Conservation (phyloP, 2,329 filamentous ascomycete species). For the Colletotrichum eleusines region DNA sequence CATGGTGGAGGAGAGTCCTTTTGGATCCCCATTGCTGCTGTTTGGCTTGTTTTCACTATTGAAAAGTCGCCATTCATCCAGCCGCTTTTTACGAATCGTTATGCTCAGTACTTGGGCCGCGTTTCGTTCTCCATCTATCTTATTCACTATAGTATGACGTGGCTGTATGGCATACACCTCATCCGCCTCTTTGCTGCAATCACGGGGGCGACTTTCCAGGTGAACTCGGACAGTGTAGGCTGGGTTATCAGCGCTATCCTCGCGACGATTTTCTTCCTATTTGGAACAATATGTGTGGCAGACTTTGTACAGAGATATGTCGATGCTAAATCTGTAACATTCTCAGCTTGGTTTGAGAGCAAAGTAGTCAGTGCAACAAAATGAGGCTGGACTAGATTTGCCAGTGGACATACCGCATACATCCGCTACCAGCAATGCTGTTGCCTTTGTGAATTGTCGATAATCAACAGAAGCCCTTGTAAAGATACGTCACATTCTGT, state of each 20-base stretch:
- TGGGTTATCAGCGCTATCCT: slow-evolving; percentile 4
- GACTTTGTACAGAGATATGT: slow-evolving; percentile 30
- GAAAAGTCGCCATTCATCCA: slow-evolving; percentile 59
- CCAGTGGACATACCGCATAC: not conserved
- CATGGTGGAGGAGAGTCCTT: slow-evolving; percentile 1
- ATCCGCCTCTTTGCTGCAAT: slow-evolving; percentile 15
- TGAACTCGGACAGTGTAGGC: slow-evolving; percentile 3
- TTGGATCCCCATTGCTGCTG: slow-evolving; percentile 27
- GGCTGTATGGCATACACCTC: slow-evolving; percentile 59
- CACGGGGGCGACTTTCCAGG: slow-evolving; percentile 8
- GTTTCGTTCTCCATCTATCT: slow-evolving; percentile 74
- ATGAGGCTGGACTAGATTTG: not conserved
- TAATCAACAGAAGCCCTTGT: too few relatives aligned
- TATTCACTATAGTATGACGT: slow-evolving; percentile 72
- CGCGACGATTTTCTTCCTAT: slow-evolving; percentile 7
- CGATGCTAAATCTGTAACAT: slow-evolving; percentile 19
- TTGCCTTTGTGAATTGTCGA: too few relatives aligned
- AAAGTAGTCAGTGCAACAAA: slow-evolving; percentile 4
- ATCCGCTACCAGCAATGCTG: accelerated
- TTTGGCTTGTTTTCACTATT: slow-evolving; percentile 19
- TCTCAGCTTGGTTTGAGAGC: slow-evolving; percentile 29
- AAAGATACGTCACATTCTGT: accelerated
- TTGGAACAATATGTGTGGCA: slow-evolving; percentile 20
- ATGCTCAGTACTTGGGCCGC: slow-evolving; percentile 72
- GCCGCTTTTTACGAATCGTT: slow-evolving; percentile 67